Base-by-base conservation (phyloP, 208 protist genomes). In the Leishmania turanica region DNA sequence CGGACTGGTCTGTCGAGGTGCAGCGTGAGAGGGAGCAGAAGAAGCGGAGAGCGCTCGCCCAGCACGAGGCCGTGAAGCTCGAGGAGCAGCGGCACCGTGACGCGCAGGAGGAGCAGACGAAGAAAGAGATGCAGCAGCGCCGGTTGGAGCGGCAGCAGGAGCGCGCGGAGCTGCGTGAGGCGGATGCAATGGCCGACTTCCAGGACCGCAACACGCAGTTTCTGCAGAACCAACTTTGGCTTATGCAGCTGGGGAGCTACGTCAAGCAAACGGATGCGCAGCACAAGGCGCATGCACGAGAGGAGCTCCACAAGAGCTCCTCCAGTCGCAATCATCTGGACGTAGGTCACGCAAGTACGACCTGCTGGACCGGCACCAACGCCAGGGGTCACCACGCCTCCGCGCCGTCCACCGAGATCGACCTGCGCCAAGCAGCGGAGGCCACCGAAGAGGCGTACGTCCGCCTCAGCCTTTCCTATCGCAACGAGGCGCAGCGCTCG, bases 391-490 rank as follows among this genome's bases (percentile, higher is more conserved):
- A 54, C 11, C 77, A 42, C 45, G 17, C 37, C 40, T 42, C 47
- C 40, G 17, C 45, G 45, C 71, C 60, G 7, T 70, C 81, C 62
- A 85, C 51, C 9, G 77, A 84, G 60, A 70, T n/a, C 0, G 62
- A 65, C 40, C 60, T 85, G 81, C 81, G 81, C 56, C 24, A 78
- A 21, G 62, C 69, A 19, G 81, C 81, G n/a, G 31, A 66, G 53
- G 45, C 15, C 58, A 85, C 77, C 37, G 81, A 85, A 62, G 81
- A 80, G 42, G 71, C 77, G 34, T 85, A 85, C 71, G 77, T 85
- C 68, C 81, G 73, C 68, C 76, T 85, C 37, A 85, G 81, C 24
- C 76, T 85, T 15, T 69, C 77, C 27, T 85, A 85, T 53, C 81
- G 77, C 60, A 85, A 78, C 31, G 70, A 77, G 49, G 81, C 77